Percentiles rank a stretch among this genome's conserved stretches.
Evolutionary conservation across 169 alveolate genomes (phyloP).

Genomic region (Eimeria zaria): DNA sequence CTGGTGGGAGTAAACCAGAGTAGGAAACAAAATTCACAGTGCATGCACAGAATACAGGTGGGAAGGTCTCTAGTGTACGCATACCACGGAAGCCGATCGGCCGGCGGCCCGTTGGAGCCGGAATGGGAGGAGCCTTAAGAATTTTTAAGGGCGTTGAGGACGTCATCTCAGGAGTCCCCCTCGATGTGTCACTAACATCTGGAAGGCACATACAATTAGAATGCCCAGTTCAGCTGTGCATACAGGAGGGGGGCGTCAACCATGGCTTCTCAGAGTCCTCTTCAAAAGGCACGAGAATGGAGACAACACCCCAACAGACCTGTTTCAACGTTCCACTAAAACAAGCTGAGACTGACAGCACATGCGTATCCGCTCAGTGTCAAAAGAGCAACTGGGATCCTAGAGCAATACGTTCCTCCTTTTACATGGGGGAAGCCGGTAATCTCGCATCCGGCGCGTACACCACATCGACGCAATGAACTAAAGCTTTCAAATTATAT

Average conservation of each 20-base stretch:
- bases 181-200: neutral
- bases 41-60: neutral
- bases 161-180: conserved; percentile 18
- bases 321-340: neutral
- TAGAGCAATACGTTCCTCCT: neutral
- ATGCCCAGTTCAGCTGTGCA: neutral
- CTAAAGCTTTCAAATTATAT: neutral
- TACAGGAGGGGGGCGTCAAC: neutral
- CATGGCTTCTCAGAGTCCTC: neutral
- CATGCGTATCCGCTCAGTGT: neutral
- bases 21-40: neutral
- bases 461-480: neutral
- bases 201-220: neutral
- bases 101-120: conserved; percentile 80
- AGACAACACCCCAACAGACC: no score
- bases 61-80: neutral
- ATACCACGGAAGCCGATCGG: conserved; percentile 84
- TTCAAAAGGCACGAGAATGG: no score
- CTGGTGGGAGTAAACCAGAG: neutral
- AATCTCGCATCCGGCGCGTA: neutral
- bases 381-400: neutral
- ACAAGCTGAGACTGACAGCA: neutral
- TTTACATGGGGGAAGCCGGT: neutral
- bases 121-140: conserved; percentile 76
- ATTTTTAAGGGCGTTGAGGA: conserved; percentile 73